phyloP scores from a whole-genome alignment of 208 protist species.

The Entamoeba nuttalli region DNA sequence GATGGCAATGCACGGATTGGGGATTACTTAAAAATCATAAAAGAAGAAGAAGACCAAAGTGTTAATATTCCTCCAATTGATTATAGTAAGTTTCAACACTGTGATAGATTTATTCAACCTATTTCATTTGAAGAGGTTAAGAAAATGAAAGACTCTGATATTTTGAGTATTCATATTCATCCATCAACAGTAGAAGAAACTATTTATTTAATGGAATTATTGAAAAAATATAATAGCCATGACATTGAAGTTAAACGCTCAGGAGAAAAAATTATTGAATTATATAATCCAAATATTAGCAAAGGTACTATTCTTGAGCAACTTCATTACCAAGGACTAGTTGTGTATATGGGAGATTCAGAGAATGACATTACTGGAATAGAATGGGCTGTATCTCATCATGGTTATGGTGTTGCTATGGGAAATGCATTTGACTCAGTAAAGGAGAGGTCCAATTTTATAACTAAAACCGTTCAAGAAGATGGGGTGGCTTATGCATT shows the following conservation, averaged over 20 bases:
- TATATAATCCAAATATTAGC: not conserved
- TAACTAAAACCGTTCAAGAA: not conserved
- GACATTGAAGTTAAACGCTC: not conserved
- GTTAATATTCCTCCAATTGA: not conserved
- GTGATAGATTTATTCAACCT: not conserved
- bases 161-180: not conserved
- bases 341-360: not conserved
- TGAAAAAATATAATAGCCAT: not conserved
- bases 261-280: not conserved
- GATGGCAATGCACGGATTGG: not conserved
- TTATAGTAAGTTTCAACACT: not conserved
- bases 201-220: not conserved
- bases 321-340: not conserved
- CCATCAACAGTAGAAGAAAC: not conserved
- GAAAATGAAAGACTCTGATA: not conserved
- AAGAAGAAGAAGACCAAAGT: not conserved
- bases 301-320: not conserved
- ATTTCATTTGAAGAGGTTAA: not conserved
- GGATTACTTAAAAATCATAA: not conserved
- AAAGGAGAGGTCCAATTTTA: not conserved
- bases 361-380: not conserved
- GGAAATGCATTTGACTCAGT: not conserved
- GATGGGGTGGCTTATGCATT: not conserved
- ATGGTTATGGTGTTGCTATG: not conserved
- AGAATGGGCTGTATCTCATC: not conserved